A percentile compares a stretch with the other conserved stretches of the same genome.
phyloP scores from a whole-genome alignment of 495 filamentous ascomycete species.

The Penicillium tannophilum region DNA sequence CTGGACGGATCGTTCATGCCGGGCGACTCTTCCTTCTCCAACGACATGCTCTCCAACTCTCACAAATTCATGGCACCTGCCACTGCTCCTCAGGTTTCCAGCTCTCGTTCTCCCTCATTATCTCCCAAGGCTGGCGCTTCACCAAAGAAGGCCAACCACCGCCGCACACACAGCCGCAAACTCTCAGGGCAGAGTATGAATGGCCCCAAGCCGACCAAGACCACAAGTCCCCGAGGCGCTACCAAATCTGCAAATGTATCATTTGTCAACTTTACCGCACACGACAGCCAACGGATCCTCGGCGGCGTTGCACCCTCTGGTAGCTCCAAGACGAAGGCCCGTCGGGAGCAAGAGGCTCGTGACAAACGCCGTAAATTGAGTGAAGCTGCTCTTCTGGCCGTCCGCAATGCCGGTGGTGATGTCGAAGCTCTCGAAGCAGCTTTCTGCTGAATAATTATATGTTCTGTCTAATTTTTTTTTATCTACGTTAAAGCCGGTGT shows the following conservation, averaged over 20 bases:
- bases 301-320: conserved; percentile 90
- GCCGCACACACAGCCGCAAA: conserved; percentile 39
- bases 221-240: conserved; percentile 35
- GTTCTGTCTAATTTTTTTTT: conserved; percentile 11
- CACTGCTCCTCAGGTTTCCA: conserved; percentile 30
- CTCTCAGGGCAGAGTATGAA: conserved; percentile 40
- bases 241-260: conserved; percentile 54
- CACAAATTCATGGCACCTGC: conserved; percentile 37
- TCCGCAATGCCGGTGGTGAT: conserved; percentile 81
- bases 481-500: conserved; percentile 24
- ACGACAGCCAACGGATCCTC: conserved; percentile 78
- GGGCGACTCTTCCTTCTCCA: conserved; percentile 33
- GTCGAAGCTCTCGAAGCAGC: conserved; percentile 55
- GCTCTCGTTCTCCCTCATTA: conserved; percentile 42
- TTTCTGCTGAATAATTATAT: conserved; percentile 33
- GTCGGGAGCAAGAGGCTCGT: conserved; percentile 81
- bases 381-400: conserved; percentile 70
- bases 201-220: conserved; percentile 40
- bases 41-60: conserved; percentile 29
- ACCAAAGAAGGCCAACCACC: conserved; percentile 35
- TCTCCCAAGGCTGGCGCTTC: conserved; percentile 39
- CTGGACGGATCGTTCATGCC: conserved; percentile 44
- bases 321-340: conserved; percentile 88
- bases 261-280: conserved; percentile 92
- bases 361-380: conserved; percentile 77